These are phyloP conservation scores for Malus sieversii DNA, from an alignment of 306 rosid genomes.

Conservation along the genomic window DNA sequence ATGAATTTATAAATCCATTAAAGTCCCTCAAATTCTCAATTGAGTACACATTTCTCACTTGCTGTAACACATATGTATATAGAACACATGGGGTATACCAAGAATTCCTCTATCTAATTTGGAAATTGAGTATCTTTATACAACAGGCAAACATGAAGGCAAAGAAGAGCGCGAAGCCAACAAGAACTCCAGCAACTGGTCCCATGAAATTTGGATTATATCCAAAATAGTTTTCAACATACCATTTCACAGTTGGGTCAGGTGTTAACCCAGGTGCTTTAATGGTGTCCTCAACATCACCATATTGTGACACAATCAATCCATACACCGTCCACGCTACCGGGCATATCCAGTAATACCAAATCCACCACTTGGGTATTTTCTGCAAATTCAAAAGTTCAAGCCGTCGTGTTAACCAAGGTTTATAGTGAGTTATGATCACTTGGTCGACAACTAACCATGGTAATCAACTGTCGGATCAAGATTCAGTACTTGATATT, in stretches of 20 bases:
- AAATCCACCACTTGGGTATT: constrained; percentile 94
- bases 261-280: constrained; percentile 18
- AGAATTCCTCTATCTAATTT: constrained; percentile 43
- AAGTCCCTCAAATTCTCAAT: no score
- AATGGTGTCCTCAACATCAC: constrained; percentile 28
- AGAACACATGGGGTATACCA: not conserved
- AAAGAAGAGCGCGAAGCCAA: constrained; percentile 66
- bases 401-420: not conserved
- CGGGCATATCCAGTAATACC: constrained; percentile 96
- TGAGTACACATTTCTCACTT: no score
- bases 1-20: no score
- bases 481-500: no score
- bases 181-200: constrained; percentile 76
- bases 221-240: constrained; percentile 57
- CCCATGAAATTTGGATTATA: constrained; percentile 73
- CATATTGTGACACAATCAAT: constrained; percentile 77
- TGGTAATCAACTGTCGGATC: no score
- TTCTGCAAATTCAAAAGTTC: constrained; percentile 50
- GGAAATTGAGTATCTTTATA: constrained; percentile 80
- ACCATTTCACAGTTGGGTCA: constrained; percentile 31
- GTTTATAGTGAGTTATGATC: no score
- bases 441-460: no score
- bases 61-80: no score
- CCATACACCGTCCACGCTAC: constrained; percentile 97
- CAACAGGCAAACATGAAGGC: constrained; percentile 72